phyloP scores from a whole-genome alignment of 129 eudicot species.

The Flaveria bidentis region DNA sequence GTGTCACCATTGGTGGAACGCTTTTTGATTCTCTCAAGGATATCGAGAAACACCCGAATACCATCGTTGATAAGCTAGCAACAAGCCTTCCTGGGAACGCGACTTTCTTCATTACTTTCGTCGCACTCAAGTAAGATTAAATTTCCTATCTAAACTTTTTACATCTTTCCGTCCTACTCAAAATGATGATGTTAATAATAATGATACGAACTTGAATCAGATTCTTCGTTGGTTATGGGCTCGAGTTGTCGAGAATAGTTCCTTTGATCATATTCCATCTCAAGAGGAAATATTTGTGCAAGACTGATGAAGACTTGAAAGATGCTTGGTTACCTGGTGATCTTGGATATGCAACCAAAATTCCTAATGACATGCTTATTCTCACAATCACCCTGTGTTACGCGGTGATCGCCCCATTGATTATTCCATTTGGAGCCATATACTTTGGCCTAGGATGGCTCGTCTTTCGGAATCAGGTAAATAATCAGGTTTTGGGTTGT shows the following conservation, averaged over 20 bases:
- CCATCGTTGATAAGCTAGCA: slow-evolving; percentile 41
- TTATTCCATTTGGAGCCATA: slow-evolving; percentile 76
- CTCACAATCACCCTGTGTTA: slow-evolving; percentile 75
- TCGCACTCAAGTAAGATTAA: slow-evolving; percentile 80
- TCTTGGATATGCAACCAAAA: slow-evolving; percentile 75
- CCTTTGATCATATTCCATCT: slow-evolving; percentile 77
- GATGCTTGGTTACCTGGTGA: slow-evolving; percentile 93
- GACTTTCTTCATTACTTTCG: slow-evolving; percentile 89
- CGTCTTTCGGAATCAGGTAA: slow-evolving; percentile 83
- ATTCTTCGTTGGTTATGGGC: slow-evolving; percentile 96
- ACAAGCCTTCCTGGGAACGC: slow-evolving; percentile 83
- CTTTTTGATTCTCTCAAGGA: slow-evolving; percentile 58
- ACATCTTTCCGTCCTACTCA: background rate
- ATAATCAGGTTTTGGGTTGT: slow-evolving; percentile 3
- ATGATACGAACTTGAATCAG: slow-evolving; percentile 34
- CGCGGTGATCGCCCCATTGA: slow-evolving; percentile 80
- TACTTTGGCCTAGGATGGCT: slow-evolving; percentile 98
- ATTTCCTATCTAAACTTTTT: background rate
- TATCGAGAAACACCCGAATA: slow-evolving; percentile 53
- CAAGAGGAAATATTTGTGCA: slow-evolving; percentile 73
- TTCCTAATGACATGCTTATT: slow-evolving; percentile 79
- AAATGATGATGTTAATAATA: background rate
- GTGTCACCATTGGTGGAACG: slow-evolving; percentile 72
- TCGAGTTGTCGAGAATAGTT: slow-evolving; percentile 80
- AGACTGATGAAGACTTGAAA: slow-evolving; percentile 70